Conservation (phyloP, 345 rosid species). For the Citrus trifoliata region DNA sequence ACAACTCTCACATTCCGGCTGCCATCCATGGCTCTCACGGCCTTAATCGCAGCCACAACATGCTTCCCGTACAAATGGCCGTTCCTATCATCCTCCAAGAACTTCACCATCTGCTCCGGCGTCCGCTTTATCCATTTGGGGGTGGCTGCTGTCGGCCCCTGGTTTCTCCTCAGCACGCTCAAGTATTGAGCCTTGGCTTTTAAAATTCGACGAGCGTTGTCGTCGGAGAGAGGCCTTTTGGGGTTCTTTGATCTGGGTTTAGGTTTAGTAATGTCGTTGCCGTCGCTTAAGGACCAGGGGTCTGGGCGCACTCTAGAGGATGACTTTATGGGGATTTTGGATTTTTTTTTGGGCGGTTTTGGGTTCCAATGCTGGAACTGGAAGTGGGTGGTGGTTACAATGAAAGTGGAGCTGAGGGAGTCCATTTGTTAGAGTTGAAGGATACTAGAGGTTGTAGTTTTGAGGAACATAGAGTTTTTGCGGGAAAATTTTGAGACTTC, state of each 20-base stretch:
- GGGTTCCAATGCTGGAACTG: constrained; percentile 22
- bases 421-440: constrained; percentile 19
- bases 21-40: constrained; percentile 55
- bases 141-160: constrained; percentile 67
- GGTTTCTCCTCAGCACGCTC: constrained; percentile 67
- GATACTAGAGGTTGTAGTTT: neutral
- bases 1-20: constrained; percentile 52
- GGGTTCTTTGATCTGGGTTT: constrained; percentile 63
- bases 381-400: constrained; percentile 27
- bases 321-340: constrained; percentile 24
- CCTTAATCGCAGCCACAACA: constrained; percentile 80
- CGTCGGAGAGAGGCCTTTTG: constrained; percentile 70
- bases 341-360: constrained; percentile 11
- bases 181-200: constrained; percentile 67
- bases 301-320: constrained; percentile 50
- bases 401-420: constrained; percentile 37
- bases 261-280: constrained; percentile 49
- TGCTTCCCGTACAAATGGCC: constrained; percentile 81
- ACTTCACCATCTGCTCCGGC: constrained; percentile 90
- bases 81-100: constrained; percentile 65
- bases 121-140: constrained; percentile 86
- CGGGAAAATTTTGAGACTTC: neutral
- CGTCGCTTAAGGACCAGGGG: constrained; percentile 87
- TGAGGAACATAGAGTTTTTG: neutral
- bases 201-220: constrained; percentile 82